Evolutionary conservation across 805 yeast species (phyloP), one percentile per base, ranked within the genome.

Genomic region (Brettanomyces custersianus): DNA sequence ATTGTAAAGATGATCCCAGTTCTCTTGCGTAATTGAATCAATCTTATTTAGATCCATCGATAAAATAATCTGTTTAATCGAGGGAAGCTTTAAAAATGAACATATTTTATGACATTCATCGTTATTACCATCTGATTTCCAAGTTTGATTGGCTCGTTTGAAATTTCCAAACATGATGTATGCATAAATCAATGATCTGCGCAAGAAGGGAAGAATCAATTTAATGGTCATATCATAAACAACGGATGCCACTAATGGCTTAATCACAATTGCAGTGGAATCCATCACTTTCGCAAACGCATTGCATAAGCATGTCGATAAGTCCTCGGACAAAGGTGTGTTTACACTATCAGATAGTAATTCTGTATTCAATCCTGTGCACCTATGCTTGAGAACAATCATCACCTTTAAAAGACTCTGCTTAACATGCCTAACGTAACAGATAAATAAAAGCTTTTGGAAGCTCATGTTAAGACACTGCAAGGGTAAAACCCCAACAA

Each of bases 191-290:
- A 80, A 69, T 12, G 74, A 62, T 45, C 74, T 70, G 43, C 94
- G 63, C 36, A 83, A 60, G 44, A 78, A 83, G 16, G 87, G 85
- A 0, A 80, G 70, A 7, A 68, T 52, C 2, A 77, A 55, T 46
- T 72, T 75, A n/a, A 68, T 51, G 16, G 78, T 31, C 72, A 80
- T 64, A 0, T 78, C 62, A 46, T 65, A 74, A 3, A 78, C 41
- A 2, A 70, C 60, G 21, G 51, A 36, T 0, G 74, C 64, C 38
- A 66, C 59, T 9, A 47, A 45, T 38, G 37, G 29, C 6, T 11
- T 21, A 5, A n/a, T 52, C 39, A 45, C 39, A 0, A 42, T 40
- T 12, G 45, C 53, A 8, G 8, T 11, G 4, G 31, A 16, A 20
- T 53, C 56, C 29, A 59, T 50, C 3, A 65, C 43, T 3, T 38